phyloP scores from a whole-genome alignment of 2,329 filamentous ascomycete genomes.

The Microdochium bolleyi region DNA sequence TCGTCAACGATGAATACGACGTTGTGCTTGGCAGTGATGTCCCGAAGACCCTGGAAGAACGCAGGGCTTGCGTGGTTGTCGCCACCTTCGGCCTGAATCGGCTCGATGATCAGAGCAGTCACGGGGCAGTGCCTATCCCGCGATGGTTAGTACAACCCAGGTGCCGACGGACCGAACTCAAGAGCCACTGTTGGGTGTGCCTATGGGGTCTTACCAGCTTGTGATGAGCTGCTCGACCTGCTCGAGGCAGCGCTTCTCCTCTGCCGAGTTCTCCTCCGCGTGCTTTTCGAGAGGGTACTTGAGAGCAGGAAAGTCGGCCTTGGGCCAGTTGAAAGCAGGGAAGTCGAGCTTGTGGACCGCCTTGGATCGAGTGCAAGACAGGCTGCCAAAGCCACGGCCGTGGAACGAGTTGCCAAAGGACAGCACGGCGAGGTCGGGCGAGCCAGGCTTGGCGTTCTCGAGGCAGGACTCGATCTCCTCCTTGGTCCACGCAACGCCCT shows the following conservation, averaged over 20 bases:
- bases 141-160: neutral
- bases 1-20: constrained; percentile 76
- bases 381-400: constrained; percentile 69
- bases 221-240: constrained; percentile 65
- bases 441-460: constrained; percentile 65
- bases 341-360: constrained; percentile 83
- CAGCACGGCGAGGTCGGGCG: constrained; percentile 67
- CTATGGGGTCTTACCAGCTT: neutral
- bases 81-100: constrained; percentile 76
- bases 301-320: constrained; percentile 69
- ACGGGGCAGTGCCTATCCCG: constrained; percentile 56
- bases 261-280: constrained; percentile 58
- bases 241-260: constrained; percentile 65
- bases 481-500: constrained; percentile 60
- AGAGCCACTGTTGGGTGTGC: neutral
- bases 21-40: constrained; percentile 60
- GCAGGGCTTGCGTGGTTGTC: constrained; percentile 75
- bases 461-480: constrained; percentile 63
- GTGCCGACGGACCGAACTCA: neutral
- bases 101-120: constrained; percentile 68
- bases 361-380: constrained; percentile 75
- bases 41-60: constrained; percentile 71
- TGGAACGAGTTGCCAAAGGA: constrained; percentile 76
- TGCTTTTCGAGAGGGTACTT: constrained; percentile 71
- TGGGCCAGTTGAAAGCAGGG: constrained; percentile 81